These are phyloP conservation scores for Penstemon eatonii DNA, from an alignment of 257 asterid genomes.

Conservation along the genomic window DNA sequence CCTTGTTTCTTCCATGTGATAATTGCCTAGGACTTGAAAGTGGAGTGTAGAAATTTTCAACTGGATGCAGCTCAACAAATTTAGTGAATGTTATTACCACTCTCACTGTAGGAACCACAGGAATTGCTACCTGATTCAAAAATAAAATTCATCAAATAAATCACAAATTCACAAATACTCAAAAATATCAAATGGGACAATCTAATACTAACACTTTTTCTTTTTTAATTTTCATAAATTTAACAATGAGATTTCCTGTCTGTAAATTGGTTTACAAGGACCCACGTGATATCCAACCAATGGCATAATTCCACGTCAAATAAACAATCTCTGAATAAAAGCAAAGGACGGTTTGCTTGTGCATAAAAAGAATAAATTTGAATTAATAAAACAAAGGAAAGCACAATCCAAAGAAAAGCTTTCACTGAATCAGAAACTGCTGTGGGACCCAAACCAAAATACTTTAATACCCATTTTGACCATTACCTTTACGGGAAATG, in stretches of 20 bases:
- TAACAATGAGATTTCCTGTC: conserved; percentile 1
- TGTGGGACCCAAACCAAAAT: conserved; percentile 33
- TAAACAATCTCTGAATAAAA: conserved; percentile 29
- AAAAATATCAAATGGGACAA: background rate
- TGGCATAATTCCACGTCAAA: conserved; percentile 33
- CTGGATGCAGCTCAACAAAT: conserved; percentile 70
- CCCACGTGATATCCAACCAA: conserved; percentile 26
- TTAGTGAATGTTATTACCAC: conserved; percentile 90
- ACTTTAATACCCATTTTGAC: conserved; percentile 31
- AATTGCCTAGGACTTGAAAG: conserved; percentile 70
- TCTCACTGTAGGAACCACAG: conserved; percentile 95
- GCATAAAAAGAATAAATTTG: conserved; percentile 59
- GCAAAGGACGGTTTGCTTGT: conserved; percentile 30
- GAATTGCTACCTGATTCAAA: conserved; percentile 78
- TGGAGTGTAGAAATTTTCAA: conserved; percentile 82
- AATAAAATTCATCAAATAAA: background rate
- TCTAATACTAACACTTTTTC: too few relatives aligned
- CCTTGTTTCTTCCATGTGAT: conserved; percentile 17
- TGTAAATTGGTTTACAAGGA: background rate
- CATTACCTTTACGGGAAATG: conserved; percentile 95
- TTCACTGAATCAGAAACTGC: conserved; percentile 36
- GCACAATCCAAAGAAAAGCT: conserved; percentile 32
- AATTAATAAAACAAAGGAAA: conserved; percentile 36
- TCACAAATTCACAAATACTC: background rate
- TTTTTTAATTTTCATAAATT: too few relatives aligned